Evolutionary conservation across 805 yeast species (phyloP), one percentile per base, ranked within the genome.

Genomic region (Kazachstania kunashirensis): DNA sequence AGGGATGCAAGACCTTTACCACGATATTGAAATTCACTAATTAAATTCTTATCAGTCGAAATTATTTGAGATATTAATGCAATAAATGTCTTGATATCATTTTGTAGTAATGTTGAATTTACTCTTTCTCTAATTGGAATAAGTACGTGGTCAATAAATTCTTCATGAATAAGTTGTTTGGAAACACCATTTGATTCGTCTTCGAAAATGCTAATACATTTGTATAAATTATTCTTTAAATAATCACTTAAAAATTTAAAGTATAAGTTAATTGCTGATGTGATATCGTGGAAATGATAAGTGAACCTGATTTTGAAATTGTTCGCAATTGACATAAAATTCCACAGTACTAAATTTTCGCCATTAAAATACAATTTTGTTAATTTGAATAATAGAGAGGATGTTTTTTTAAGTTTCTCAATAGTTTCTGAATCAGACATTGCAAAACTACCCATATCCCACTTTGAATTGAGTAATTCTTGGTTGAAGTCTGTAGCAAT

Each of bases 261-360:
- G 23, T 75, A 73, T 60, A 73, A 64, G 47, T 75, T 79, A 46
- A 73, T 79, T 15, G 49, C 32, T 65, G 68, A 37, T 7, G 47
- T 49, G 62, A 70, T 27, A n/a, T 61, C 39, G 5, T 67, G 65
- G 55, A 75, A 75, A 49, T 75, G 81, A 52, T 67, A 76, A 27
- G 70, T 62, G 49, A 75, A 76, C 34, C 79, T 62, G 6, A 63
- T 49, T 12, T 57, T 51, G 42, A 74, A 65, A 26, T 72, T 72
- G 19, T 63, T 56, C 1, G 76, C 53, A 7, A 75, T 49, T 0
- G 62, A 46, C 24, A 66, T 68, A 15, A 73, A 55, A 1, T 72
- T 77, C 77, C 78, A 73, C 6, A 40, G 21, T 16, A 31, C 35
- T 18, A 19, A 13, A 8, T 39, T 32, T 2, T 33, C 36, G 1